These are phyloP conservation scores for Blumeriella jaapii DNA, from an alignment of 2,329 filamentous ascomycete species.

Conservation along the genomic window DNA sequence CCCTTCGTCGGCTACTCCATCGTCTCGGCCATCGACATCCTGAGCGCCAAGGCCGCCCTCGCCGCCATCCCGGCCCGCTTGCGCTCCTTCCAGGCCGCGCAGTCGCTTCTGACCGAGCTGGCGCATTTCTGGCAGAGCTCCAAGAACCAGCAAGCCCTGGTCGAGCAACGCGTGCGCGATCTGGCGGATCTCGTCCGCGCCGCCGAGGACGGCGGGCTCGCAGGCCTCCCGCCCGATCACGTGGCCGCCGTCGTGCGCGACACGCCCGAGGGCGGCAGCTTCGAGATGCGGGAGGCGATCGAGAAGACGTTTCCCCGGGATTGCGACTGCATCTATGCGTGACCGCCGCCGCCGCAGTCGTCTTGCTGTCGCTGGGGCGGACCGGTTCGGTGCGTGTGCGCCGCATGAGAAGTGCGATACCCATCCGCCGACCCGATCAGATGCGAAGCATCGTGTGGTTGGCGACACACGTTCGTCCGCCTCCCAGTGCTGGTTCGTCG, in stretches of 20 bases:
- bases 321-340: constrained; percentile 22
- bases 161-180: constrained; percentile 19
- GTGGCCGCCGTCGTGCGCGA: constrained; percentile 6
- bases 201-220: background rate
- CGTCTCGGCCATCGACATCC: constrained; percentile 52
- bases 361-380: too few relatives aligned
- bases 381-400: too few relatives aligned
- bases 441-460: too few relatives aligned
- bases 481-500: too few relatives aligned
- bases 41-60: constrained; percentile 47
- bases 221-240: constrained; percentile 10
- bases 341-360: constrained; percentile 1
- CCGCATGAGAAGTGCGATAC: too few relatives aligned
- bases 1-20: constrained; percentile 53
- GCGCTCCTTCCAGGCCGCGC: constrained; percentile 40
- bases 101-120: constrained; percentile 44
- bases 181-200: constrained; percentile 10
- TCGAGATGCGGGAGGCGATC: constrained; percentile 19
- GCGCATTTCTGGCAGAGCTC: constrained; percentile 49
- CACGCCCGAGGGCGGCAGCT: constrained; percentile 11
- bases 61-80: constrained; percentile 40
- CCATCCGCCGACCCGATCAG: too few relatives aligned
- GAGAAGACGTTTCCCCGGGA: constrained; percentile 32
- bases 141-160: constrained; percentile 31
- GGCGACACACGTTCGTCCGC: too few relatives aligned